Base-by-base conservation (phyloP, 1,284 basidiomycete genomes). In the Psilocybe mexicana region DNA sequence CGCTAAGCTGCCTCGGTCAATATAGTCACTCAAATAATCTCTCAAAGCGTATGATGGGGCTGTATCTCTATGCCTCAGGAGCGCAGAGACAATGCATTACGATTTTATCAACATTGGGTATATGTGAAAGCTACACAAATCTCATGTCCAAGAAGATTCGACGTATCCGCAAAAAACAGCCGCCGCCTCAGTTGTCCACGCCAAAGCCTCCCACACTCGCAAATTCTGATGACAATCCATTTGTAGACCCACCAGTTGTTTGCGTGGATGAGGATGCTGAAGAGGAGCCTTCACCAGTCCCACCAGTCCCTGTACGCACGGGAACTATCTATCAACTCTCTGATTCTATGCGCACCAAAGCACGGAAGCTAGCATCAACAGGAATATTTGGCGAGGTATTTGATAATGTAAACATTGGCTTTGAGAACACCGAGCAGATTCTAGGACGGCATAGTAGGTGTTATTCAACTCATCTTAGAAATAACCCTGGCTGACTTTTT, bases 391-490 rank as follows among this genome's bases (percentile, higher is more conserved):
- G 48, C 1, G 58, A 64, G 2, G 64, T 69, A 3, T 77, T 74
- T 55, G 72, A 76, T 59, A 75, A 75, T 55, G 71, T 75, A 33
- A 75, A 75, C 54, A 66, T 73, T 61, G 57, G 68, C 5, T 66
- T 67, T 28, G 59, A 62, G 6, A 59, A 63, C 6, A 66, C 71
- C 0, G 72, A 75, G 49, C 74, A 75, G 48, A 62, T 72, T 1
- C 14, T 75, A 0, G 71, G 73, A 6, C 64, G 67, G 7, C 69
- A 65, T 23, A 63, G 68, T 71, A 52, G 3, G 30, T 33, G 30
- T 33, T 8, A 33, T 4, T 4, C 30, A 33, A 25, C 35, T 6
- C 12, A 25, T 40, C 10, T 2, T 44, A 18, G 30, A 42, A 50
- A 14, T 52, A 11, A 23, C 23, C n/a, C 26, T 5, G 10, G 11